Evolutionary conservation across 345 rosid species (phyloP).

Genomic region (Brassica cretica): DNA sequence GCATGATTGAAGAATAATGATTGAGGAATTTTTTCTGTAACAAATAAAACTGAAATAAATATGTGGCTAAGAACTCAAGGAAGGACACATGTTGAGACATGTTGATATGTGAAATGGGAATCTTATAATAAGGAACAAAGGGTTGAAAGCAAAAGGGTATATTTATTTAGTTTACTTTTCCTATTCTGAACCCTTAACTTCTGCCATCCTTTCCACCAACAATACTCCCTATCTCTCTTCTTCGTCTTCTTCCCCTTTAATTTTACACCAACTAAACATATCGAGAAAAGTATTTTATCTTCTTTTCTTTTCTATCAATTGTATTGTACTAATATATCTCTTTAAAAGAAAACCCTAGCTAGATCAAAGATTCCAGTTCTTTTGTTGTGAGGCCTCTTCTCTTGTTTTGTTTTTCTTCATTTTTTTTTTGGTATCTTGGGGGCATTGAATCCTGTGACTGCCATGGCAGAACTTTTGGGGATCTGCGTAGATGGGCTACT

Average conservation of each 20-base stretch:
- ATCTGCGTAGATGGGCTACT: conserved; percentile 44
- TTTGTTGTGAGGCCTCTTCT: conserved; percentile 8
- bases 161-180: conserved; percentile 41
- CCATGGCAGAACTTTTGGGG: conserved; percentile 53
- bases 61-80: conserved; percentile 33
- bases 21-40: conserved; percentile 6
- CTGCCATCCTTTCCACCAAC: conserved; percentile 42
- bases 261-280: conserved; percentile 30
- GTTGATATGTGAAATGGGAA: conserved; percentile 34
- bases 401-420: neutral
- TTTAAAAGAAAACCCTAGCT: conserved; percentile 21
- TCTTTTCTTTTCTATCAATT: neutral
- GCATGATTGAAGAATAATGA: conserved; percentile 40
- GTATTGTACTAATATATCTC: conserved; percentile 19
- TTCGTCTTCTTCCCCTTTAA: conserved; percentile 20
- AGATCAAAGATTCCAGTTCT: conserved; percentile 28
- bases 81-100: conserved; percentile 33
- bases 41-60: neutral
- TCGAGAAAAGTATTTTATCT: conserved; percentile 8
- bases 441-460: conserved; percentile 49
- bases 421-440: conserved; percentile 37
- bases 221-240: conserved; percentile 15
- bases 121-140: conserved; percentile 39
- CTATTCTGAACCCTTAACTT: conserved; percentile 33
- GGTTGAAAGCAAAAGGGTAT: conserved; percentile 36